A percentile compares a stretch with the other conserved stretches of the same genome.
phyloP scores from a whole-genome alignment of 2,329 filamentous ascomycete species.

The Juglanconis juglandina region DNA sequence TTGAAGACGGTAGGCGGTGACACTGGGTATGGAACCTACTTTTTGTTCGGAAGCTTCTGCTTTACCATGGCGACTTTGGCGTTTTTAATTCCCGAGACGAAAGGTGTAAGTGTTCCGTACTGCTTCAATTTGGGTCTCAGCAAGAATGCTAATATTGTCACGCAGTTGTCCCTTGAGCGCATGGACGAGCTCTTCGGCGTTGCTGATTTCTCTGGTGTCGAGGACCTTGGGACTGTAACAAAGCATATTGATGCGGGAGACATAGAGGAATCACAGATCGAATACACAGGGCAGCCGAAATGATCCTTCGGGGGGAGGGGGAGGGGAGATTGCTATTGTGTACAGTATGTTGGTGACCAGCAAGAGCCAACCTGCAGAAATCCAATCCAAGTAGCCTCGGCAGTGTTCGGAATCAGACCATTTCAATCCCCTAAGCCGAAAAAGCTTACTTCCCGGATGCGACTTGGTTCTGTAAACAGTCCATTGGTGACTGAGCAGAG shows the following conservation, averaged over 20 bases:
- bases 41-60: conserved; percentile 63
- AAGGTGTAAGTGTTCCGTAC: conserved; percentile 14
- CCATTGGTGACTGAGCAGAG: too few relatives aligned
- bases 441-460: too few relatives aligned
- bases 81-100: conserved; percentile 23
- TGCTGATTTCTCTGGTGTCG: conserved; percentile 21
- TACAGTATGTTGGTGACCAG: too few relatives aligned
- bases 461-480: too few relatives aligned
- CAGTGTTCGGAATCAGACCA: too few relatives aligned
- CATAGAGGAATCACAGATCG: conserved; percentile 2
- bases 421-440: too few relatives aligned
- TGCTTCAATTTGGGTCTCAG: background rate
- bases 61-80: conserved; percentile 38
- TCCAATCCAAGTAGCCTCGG: too few relatives aligned
- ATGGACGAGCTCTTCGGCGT: conserved; percentile 27
- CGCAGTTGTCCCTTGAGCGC: conserved; percentile 23
- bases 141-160: background rate
- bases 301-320: background rate
- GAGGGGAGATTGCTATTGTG: too few relatives aligned
- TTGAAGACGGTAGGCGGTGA: conserved; percentile 36
- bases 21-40: conserved; percentile 45
- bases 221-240: conserved; percentile 18
- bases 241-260: conserved; percentile 11
- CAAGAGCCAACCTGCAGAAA: too few relatives aligned
- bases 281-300: background rate